These are phyloP conservation scores for Rhodotorula mucilaginosa DNA, from an alignment of 1,284 basidiomycete species.

Conservation along the genomic window DNA sequence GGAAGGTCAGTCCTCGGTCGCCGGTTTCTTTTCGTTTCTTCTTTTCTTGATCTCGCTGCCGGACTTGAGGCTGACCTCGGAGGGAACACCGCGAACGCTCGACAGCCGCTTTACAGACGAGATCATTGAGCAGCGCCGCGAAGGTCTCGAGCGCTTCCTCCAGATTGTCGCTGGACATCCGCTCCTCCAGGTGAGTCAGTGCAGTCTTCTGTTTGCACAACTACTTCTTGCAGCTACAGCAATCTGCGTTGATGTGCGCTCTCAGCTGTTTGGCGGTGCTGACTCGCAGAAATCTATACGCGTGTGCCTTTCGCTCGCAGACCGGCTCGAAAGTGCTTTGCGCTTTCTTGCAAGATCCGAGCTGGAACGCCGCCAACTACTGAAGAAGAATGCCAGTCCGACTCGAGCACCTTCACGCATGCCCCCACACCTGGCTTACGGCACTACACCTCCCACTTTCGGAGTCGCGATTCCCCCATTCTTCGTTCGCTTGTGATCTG, in stretches of 20 bases:
- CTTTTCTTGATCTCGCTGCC: too few species aligned
- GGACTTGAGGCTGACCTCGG: neutral
- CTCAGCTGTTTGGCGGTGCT: neutral
- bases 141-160: conserved; percentile 92
- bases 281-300: neutral
- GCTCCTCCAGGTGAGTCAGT: conserved; percentile 72
- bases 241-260: neutral
- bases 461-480: too few species aligned
- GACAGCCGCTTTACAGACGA: conserved; percentile 87
- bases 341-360: conserved; percentile 79
- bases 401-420: too few species aligned
- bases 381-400: neutral
- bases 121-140: conserved; percentile 86
- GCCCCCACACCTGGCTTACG: too few species aligned
- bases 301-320: conserved; percentile 51
- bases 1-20: conserved; percentile 38
- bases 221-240: neutral
- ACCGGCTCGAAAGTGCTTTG: conserved; percentile 96
- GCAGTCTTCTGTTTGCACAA: neutral
- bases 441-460: too few species aligned
- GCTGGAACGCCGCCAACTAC: conserved; percentile 43
- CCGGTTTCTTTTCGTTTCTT: too few species aligned
- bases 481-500: too few species aligned
- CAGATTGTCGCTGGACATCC: conserved; percentile 97
- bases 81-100: neutral